Evolutionary conservation across 495 filamentous ascomycete genomes (phyloP).

Genomic region (Bryoglossum gracile): DNA sequence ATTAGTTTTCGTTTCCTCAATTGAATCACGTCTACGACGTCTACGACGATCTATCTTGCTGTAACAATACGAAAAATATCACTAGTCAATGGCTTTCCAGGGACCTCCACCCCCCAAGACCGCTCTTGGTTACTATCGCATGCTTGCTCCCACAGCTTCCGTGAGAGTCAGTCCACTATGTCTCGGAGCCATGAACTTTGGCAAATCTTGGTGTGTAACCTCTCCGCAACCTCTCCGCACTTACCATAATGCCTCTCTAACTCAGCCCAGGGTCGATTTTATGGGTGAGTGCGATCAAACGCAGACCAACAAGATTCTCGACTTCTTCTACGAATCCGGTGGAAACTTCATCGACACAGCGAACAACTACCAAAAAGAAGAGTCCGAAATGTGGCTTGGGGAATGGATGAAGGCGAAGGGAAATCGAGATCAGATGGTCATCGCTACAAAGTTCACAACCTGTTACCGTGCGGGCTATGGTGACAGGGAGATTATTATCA

Average conservation of each 20-base stretch:
- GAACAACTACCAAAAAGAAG: slow-evolving; percentile 32
- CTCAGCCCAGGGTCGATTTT: slow-evolving; percentile 25
- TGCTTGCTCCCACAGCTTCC: slow-evolving; percentile 50
- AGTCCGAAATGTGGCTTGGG: slow-evolving; percentile 67
- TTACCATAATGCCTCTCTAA: too few species aligned
- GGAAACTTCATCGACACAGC: slow-evolving; percentile 75
- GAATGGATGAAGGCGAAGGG: slow-evolving; percentile 59
- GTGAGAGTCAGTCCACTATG: slow-evolving; percentile 54
- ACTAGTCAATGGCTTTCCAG: slow-evolving; percentile 20
- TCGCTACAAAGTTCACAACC: slow-evolving; percentile 66
- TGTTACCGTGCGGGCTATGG: slow-evolving; percentile 29
- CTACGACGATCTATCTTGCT: too few species aligned
- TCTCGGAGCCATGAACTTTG: slow-evolving; percentile 58
- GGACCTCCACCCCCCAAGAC: slow-evolving; percentile 35
- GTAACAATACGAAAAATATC: too few species aligned
- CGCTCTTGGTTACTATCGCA: slow-evolving; percentile 48
- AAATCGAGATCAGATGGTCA: slow-evolving; percentile 52
- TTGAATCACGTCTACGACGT: too few species aligned
- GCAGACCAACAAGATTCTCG: slow-evolving; percentile 55
- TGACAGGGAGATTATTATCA: slow-evolving; percentile 45
- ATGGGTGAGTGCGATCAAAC: slow-evolving; percentile 58
- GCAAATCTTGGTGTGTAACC: slow-evolving; percentile 40
- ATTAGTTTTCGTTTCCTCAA: too few species aligned
- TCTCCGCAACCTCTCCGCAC: too few species aligned
- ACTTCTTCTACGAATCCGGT: slow-evolving; percentile 56